Base-by-base conservation (phyloP, 208 protist species). In the Leptomonas pyrrhocoris region DNA sequence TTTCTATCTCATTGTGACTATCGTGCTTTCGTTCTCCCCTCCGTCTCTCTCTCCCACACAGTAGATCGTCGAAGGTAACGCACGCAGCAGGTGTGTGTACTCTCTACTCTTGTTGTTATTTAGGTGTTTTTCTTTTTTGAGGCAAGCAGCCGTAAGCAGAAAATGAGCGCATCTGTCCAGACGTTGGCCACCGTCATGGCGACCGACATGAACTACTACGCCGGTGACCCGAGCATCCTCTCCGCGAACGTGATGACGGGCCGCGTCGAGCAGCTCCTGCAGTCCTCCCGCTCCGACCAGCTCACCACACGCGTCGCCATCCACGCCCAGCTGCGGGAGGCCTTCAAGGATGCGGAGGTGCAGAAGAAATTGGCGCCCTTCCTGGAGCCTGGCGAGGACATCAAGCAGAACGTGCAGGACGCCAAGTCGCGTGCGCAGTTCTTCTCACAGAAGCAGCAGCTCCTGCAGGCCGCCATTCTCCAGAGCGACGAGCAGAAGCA, bases 141-240 rank as follows among this genome's bases (percentile, higher is more conserved):
- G 13, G 13, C 54, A 19, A 25, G 21, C 21, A 28, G 7, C 13
- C 11, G 21, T 27, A 21, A 23, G 11, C 16, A 28, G 25, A 67
- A 36, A 36, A 80, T 89, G 89, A 87, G 75, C 66, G 49, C 81
- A n/a, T 78, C 80, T 16, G 70, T 89, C 43, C 85, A 86, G 46
- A 88, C 79, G 21, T 59, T 92, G 31, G 68, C 85, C 25, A 84
- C 74, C 36, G 68, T 88, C 57, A 80, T 93, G 65, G 77, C 89
- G 27, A 86, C 85, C 18, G 86, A 90, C 68, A 87, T 88, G 79
- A 89, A 79, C 53, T 85, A 89, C 71, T 93, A 95, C 70, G 89
- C 89, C 7, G 86, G 86, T 43, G 85, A 93, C 61, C 86, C 89
- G 2, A 71, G 78, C 19, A 15, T 91, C 2, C 71, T 95, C 38